These are phyloP conservation scores for Neurospora intermedia DNA, from an alignment of 495 filamentous ascomycete species.

Conservation along the genomic window DNA sequence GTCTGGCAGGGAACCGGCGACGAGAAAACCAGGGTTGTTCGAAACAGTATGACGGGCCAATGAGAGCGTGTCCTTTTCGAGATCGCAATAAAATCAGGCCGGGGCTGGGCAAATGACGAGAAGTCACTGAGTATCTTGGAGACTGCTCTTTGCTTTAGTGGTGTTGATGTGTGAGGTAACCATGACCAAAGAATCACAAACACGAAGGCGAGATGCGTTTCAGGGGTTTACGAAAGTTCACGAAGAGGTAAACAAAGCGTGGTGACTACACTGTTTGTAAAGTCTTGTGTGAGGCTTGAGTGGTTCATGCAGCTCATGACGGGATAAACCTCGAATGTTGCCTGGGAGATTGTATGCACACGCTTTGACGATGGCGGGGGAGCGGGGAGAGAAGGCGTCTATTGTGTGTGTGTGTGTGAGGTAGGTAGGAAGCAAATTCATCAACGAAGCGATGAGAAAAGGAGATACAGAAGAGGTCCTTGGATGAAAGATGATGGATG, in stretches of 20 bases:
- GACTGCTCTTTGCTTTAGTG: background rate
- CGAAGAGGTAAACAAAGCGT: background rate
- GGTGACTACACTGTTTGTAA: background rate
- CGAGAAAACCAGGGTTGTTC: background rate
- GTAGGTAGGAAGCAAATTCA: background rate
- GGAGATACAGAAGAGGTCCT: background rate
- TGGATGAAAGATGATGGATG: too few relatives aligned
- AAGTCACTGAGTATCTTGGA: background rate
- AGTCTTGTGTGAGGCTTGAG: background rate
- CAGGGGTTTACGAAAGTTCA: background rate
- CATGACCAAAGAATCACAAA: background rate
- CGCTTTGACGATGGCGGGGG: background rate
- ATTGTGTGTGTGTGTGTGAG: background rate
- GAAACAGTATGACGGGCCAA: background rate
- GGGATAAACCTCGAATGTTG: background rate
- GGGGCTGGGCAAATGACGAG: background rate
- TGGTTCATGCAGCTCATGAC: background rate
- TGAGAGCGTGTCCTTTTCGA: background rate
- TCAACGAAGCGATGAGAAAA: background rate
- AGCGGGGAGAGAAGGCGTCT: background rate
- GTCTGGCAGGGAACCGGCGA: background rate
- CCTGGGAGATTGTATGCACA: background rate
- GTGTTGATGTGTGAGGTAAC: background rate
- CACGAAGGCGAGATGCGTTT: background rate
- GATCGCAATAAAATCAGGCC: background rate